Percentiles rank a stretch among this genome's conserved stretches.
Conservation (phyloP, 169 alveolate genomes). For the Plasmodium vivax region DNA sequence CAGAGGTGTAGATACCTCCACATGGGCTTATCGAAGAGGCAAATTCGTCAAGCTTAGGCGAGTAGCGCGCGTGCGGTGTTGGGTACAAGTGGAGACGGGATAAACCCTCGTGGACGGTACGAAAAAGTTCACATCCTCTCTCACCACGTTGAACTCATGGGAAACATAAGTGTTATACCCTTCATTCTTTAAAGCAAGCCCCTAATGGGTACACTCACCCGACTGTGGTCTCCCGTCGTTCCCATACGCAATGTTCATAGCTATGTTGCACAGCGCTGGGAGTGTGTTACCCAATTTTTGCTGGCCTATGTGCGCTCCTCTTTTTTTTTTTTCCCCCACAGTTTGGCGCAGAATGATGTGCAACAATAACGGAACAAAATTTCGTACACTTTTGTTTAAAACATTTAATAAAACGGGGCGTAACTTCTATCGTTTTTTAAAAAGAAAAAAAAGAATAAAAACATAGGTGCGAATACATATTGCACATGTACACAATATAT, state of each 20-base stretch:
- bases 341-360: neutral
- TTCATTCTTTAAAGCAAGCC: neutral
- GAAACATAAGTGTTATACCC: neutral
- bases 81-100: neutral
- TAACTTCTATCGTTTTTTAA: neutral
- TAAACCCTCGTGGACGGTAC: neutral
- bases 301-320: neutral
- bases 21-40: neutral
- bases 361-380: neutral
- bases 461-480: neutral
- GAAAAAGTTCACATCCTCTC: neutral
- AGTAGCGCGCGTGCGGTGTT: neutral
- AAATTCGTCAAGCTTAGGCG: neutral
- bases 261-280: neutral
- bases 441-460: neutral
- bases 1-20: neutral
- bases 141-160: neutral
- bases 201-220: neutral
- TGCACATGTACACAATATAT: neutral
- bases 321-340: neutral
- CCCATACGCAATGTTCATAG: neutral
- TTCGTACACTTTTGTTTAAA: neutral
- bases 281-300: neutral
- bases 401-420: neutral
- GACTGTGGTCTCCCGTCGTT: neutral